Conservation (phyloP, 2,329 filamentous ascomycete genomes). For the Colletotrichum siamense region DNA sequence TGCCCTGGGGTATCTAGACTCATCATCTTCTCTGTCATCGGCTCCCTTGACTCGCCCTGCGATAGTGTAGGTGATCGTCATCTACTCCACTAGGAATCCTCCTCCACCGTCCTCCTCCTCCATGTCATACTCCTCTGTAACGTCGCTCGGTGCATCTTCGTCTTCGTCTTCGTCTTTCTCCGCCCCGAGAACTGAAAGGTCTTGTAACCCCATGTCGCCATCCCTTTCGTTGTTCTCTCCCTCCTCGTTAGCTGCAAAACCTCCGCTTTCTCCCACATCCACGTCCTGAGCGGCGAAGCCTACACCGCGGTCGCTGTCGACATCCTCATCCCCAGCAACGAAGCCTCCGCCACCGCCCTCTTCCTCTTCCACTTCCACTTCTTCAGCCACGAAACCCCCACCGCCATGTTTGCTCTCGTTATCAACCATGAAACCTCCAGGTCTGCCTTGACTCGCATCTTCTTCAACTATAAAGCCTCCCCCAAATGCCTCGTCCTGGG, state of each 20-base stretch:
- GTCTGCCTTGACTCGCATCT: not conserved
- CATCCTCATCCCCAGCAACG: not conserved
- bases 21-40: not conserved
- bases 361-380: not conserved
- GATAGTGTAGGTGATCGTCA: not conserved
- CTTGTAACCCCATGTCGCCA: not conserved
- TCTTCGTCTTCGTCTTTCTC: slow-evolving; percentile 32
- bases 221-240: not conserved
- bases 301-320: not conserved
- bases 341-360: not conserved
- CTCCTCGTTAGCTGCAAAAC: not conserved
- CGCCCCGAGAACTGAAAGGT: not conserved
- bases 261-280: not conserved
- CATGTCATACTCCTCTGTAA: slow-evolving; percentile 49
- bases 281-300: not conserved
- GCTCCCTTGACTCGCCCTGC: not conserved
- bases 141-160: slow-evolving; percentile 42
- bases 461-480: not conserved
- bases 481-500: not conserved
- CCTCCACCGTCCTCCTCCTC: slow-evolving; percentile 48
- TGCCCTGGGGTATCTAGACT: not conserved
- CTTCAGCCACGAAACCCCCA: not conserved
- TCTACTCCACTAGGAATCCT: slow-evolving; percentile 47
- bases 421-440: not conserved
- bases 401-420: no score